These are phyloP conservation scores for Spergularia azorica DNA, from an alignment of 179 eudicot species.

Conservation along the genomic window DNA sequence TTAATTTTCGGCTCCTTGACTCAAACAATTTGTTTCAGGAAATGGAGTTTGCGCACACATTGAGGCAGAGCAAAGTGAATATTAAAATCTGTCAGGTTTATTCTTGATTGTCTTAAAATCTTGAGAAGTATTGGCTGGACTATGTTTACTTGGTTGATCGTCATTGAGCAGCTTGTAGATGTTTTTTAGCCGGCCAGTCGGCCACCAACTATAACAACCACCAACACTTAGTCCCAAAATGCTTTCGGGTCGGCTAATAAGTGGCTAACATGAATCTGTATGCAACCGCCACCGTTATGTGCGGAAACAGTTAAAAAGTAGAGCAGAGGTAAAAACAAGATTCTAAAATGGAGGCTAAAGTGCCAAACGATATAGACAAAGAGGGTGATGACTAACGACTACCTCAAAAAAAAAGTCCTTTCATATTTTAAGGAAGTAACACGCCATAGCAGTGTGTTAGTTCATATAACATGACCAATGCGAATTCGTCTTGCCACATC, in stretches of 20 bases:
- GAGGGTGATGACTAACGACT: too few species aligned
- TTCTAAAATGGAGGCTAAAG: too few species aligned
- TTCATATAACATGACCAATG: background rate
- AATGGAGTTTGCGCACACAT: constrained; percentile 98
- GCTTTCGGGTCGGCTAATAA: too few species aligned
- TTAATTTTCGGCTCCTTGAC: background rate
- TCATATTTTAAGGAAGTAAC: background rate
- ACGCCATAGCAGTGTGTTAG: background rate
- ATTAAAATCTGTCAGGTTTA: constrained; percentile 90
- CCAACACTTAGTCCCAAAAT: too few species aligned
- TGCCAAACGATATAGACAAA: background rate
- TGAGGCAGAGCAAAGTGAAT: constrained; percentile 93
- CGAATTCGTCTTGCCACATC: background rate
- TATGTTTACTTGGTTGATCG: background rate
- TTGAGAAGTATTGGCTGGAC: background rate
- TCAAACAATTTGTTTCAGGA: constrained; percentile 47
- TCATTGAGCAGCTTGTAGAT: constrained; percentile 7
- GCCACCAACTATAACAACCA: too few species aligned
- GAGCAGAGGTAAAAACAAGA: too few species aligned
- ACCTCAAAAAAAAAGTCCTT: background rate
- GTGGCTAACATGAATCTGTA: too few species aligned
- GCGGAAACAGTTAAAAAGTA: too few species aligned
- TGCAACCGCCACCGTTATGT: too few species aligned
- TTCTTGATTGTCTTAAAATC: constrained; percentile 21
- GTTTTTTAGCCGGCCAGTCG: background rate